These are phyloP conservation scores for Hericium rajendrae DNA, from an alignment of 768 basidiomycete species.

Conservation along the genomic window DNA sequence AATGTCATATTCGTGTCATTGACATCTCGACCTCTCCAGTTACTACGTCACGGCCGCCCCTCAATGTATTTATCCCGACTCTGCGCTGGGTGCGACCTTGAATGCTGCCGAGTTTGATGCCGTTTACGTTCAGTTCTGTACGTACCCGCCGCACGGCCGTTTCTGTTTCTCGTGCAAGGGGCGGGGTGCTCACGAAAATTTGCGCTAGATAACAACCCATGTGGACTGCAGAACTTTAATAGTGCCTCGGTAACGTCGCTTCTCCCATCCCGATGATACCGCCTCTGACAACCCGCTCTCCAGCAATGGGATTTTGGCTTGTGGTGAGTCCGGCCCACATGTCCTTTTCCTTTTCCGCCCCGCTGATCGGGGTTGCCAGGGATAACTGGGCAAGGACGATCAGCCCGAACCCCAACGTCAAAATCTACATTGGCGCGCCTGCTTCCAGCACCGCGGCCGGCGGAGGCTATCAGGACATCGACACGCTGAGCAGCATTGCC, in stretches of 20 bases:
- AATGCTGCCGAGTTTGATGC: constrained; percentile 30
- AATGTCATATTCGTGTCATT: constrained; percentile 1
- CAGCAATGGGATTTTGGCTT: constrained; percentile 39
- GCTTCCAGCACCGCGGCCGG: constrained; percentile 34
- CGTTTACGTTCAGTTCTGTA: constrained; percentile 42
- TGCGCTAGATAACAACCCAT: constrained; percentile 33
- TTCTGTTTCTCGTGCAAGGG: constrained; percentile 1
- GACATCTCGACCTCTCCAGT: constrained; percentile 9
- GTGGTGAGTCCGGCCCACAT: constrained; percentile 16
- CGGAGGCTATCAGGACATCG: constrained; percentile 27
- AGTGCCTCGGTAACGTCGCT: constrained; percentile 36
- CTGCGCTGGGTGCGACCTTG: constrained; percentile 24
- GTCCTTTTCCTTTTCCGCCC: not conserved
- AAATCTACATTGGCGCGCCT: constrained; percentile 34
- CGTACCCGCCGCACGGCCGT: constrained; percentile 2
- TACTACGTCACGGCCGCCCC: constrained; percentile 30
- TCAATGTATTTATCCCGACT: constrained; percentile 30
- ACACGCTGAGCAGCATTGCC: constrained; percentile 24
- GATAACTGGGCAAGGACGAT: constrained; percentile 34
- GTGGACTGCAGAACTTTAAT: constrained; percentile 40
- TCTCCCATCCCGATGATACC: not conserved
- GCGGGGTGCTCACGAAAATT: too few species aligned
- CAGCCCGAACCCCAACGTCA: constrained; percentile 34
- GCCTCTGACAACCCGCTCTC: not conserved
- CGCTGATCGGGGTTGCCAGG: constrained; percentile 19